Evolutionary conservation across 2,329 filamentous ascomycete genomes (phyloP).

Genomic region (Triangularia verruculosa): DNA sequence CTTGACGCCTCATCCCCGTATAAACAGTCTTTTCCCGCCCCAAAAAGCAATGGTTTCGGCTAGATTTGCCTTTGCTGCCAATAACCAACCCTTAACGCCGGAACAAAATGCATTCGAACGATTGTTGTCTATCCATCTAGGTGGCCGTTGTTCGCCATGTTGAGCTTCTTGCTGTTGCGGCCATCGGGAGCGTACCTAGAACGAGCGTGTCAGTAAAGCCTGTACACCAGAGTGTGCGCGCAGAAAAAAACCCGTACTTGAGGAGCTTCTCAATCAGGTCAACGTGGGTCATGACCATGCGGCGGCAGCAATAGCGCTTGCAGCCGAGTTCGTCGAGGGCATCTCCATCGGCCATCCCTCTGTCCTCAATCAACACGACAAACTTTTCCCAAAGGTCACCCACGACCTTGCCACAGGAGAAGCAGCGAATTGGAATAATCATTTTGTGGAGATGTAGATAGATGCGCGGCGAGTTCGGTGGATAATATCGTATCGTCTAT

Average conservation of each 20-base stretch:
- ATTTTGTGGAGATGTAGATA: constrained; percentile 53
- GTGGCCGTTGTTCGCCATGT: constrained; percentile 30
- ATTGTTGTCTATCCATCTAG: constrained; percentile 1
- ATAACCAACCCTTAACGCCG: constrained; percentile 16
- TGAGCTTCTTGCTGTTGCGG: constrained; percentile 60
- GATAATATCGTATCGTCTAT: neutral
- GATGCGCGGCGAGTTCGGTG: neutral
- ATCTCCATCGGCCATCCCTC: constrained; percentile 77
- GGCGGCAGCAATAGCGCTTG: constrained; percentile 95
- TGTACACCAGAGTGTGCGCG: neutral
- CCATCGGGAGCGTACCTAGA: constrained; percentile 60
- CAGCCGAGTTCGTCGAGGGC: constrained; percentile 94
- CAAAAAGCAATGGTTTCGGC: neutral
- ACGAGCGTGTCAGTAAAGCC: constrained; percentile 14
- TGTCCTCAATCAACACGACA: constrained; percentile 81
- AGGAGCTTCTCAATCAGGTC: constrained; percentile 98
- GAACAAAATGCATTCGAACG: constrained; percentile 6
- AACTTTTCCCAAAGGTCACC: constrained; percentile 98
- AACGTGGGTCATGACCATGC: constrained; percentile 99
- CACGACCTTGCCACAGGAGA: constrained; percentile 98
- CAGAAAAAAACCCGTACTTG: constrained; percentile 56
- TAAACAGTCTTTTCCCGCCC: neutral
- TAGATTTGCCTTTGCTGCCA: neutral
- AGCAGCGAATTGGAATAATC: constrained; percentile 99
- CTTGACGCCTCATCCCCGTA: constrained; percentile 16